phyloP scores from a whole-genome alignment of 768 basidiomycete species.

The Obba rivulosa region DNA sequence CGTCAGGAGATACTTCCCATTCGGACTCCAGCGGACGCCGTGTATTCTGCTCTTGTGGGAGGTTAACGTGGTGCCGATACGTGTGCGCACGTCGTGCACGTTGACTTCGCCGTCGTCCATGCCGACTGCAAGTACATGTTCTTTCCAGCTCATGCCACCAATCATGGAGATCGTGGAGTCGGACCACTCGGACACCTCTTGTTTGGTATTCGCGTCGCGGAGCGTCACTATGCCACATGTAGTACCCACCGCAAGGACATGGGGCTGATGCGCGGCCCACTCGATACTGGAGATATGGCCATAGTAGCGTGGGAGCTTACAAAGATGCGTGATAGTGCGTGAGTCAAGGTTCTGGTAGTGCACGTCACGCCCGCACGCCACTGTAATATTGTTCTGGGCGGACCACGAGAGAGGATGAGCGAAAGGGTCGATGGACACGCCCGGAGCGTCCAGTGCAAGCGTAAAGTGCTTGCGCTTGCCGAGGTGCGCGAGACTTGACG shows the following conservation, averaged over 20 bases:
- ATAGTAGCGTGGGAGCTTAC: conserved; percentile 29
- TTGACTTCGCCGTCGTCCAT: conserved; percentile 32
- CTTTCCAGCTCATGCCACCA: conserved; percentile 38
- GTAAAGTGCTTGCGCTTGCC: conserved; percentile 48
- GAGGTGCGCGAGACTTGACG: conserved; percentile 57
- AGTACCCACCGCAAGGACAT: conserved; percentile 47
- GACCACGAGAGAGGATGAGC: conserved; percentile 64
- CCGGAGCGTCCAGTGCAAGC: conserved; percentile 61
- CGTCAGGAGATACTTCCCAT: conserved; percentile 35
- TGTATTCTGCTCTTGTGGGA: conserved; percentile 31
- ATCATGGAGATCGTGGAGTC: conserved; percentile 18
- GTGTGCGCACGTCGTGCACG: conserved; percentile 32
- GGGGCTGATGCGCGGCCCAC: conserved; percentile 43
- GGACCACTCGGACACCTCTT: conserved; percentile 28
- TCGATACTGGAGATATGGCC: conserved; percentile 43
- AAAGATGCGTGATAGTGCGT: conserved; percentile 47
- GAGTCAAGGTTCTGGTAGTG: conserved; percentile 60
- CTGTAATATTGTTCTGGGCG: conserved; percentile 50
- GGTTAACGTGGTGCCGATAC: conserved; percentile 22
- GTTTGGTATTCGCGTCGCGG: conserved; percentile 41
- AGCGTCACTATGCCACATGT: conserved; percentile 45
- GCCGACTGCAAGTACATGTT: conserved; percentile 33
- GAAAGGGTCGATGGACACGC: conserved; percentile 47
- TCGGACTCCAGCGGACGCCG: conserved; percentile 36
- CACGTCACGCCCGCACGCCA: conserved; percentile 53